Evolutionary conservation across 2,329 filamentous ascomycete species (phyloP).

Genomic region (Ascomycota sp.): DNA sequence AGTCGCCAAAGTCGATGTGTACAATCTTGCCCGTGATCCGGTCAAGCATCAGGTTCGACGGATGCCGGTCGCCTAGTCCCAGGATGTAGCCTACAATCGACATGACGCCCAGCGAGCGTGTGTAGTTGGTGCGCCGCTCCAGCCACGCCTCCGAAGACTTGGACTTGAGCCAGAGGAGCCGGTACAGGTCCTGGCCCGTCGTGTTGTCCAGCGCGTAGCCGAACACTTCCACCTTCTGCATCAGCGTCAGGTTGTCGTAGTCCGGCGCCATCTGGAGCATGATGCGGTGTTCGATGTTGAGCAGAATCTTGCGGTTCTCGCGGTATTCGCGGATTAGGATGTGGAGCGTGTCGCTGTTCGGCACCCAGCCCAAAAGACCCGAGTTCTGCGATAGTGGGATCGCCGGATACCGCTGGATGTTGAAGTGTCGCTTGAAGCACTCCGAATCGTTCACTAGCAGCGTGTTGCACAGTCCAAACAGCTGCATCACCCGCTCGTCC

Average conservation of each 20-base stretch:
- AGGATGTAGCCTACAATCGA: constrained; percentile 99
- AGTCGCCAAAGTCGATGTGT: constrained; percentile 98
- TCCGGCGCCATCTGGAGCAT: constrained; percentile 99
- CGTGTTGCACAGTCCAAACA: constrained; percentile 95
- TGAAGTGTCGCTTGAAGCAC: constrained; percentile 90
- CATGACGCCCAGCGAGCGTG: constrained; percentile 91
- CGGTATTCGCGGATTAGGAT: constrained; percentile 94
- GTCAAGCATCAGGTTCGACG: constrained; percentile 94
- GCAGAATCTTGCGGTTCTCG: constrained; percentile 86
- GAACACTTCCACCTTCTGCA: constrained; percentile 99
- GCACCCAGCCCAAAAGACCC: constrained; percentile 87
- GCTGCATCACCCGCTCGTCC: constrained; percentile 97
- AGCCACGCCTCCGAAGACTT: constrained; percentile 97
- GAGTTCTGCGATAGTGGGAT: constrained; percentile 94
- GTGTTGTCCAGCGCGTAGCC: constrained; percentile 98
- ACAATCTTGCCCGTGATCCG: constrained; percentile 90
- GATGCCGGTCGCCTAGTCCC: constrained; percentile 86
- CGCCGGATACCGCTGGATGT: constrained; percentile 89
- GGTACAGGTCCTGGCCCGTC: constrained; percentile 93
- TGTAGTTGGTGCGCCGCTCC: constrained; percentile 95
- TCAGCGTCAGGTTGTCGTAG: constrained; percentile 93
- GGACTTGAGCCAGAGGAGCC: constrained; percentile 95
- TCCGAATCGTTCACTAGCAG: constrained; percentile 84
- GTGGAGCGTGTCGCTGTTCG: constrained; percentile 92
- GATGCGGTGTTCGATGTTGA: constrained; percentile 98